These are phyloP conservation scores for Aspergillus affinis DNA, from an alignment of 495 filamentous ascomycete genomes.

Conservation along the genomic window DNA sequence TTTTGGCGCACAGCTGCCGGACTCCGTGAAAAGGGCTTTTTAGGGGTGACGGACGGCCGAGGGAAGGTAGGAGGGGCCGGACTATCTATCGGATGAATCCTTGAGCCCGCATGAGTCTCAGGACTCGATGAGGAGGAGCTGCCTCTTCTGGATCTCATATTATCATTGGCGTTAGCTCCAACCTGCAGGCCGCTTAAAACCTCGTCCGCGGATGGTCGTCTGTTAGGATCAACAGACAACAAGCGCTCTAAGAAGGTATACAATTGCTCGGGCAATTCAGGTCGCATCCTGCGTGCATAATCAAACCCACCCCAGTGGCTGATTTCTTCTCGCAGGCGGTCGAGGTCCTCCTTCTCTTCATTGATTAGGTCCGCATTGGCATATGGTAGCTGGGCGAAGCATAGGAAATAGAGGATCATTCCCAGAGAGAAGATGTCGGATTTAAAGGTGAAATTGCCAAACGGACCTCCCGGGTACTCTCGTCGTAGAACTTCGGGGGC, in stretches of 20 bases:
- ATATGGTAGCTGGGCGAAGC: slow-evolving; percentile 89
- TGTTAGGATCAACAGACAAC: slow-evolving; percentile 71
- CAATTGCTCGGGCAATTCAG: slow-evolving; percentile 82
- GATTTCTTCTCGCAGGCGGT: slow-evolving; percentile 83
- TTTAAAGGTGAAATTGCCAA: slow-evolving; percentile 91
- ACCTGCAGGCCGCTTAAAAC: slow-evolving; percentile 79
- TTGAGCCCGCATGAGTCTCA: slow-evolving; percentile 54
- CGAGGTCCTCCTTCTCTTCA: slow-evolving; percentile 90
- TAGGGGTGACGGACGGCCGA: slow-evolving; percentile 33
- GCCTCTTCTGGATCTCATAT: slow-evolving; percentile 45
- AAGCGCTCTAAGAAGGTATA: slow-evolving; percentile 81
- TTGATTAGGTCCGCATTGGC: slow-evolving; percentile 75
- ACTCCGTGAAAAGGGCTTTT: slow-evolving; percentile 27
- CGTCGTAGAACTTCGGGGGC: slow-evolving; percentile 86
- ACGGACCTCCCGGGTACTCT: slow-evolving; percentile 63
- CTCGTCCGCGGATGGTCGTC: slow-evolving; percentile 82
- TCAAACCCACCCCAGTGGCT: slow-evolving; percentile 83
- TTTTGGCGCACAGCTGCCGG: slow-evolving; percentile 29
- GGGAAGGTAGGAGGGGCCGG: slow-evolving; percentile 27
- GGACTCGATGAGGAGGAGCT: slow-evolving; percentile 43
- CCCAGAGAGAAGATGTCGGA: slow-evolving; percentile 96
- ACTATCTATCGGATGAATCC: slow-evolving; percentile 59
- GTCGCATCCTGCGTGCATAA: slow-evolving; percentile 66
- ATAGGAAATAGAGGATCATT: slow-evolving; percentile 98
- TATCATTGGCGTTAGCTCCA: slow-evolving; percentile 61